These are phyloP conservation scores for Theobroma cacao DNA, from an alignment of 345 rosid genomes.

Conservation along the genomic window DNA sequence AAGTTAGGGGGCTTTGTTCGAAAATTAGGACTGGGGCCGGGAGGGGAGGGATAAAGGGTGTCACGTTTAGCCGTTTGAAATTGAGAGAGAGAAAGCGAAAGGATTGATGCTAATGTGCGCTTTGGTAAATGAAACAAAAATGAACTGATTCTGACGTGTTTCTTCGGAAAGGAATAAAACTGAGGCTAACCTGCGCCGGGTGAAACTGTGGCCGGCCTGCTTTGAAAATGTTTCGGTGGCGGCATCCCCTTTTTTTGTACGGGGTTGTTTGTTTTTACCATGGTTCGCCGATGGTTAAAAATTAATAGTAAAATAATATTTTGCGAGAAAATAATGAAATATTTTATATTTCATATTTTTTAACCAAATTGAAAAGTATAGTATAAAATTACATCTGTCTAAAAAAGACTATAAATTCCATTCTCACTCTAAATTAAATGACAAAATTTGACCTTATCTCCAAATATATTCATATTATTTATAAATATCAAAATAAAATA, in stretches of 20 bases:
- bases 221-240: conserved; percentile 14
- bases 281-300: background rate
- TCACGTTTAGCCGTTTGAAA: conserved; percentile 19
- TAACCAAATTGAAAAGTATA: too few species aligned
- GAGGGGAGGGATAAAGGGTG: background rate
- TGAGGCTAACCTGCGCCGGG: conserved; percentile 21
- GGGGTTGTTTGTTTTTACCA: background rate
- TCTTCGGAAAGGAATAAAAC: background rate
- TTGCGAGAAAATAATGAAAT: too few species aligned
- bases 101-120: conserved; percentile 31
- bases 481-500: too few species aligned
- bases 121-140: background rate
- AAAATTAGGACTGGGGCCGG: conserved; percentile 19
- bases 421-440: too few species aligned
- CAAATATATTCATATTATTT: too few species aligned
- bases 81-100: conserved; percentile 18
- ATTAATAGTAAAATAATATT: too few species aligned
- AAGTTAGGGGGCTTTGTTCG: background rate
- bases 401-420: too few species aligned
- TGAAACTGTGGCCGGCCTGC: conserved; percentile 16
- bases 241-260: background rate
- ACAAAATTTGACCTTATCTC: too few species aligned
- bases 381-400: too few species aligned
- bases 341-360: too few species aligned
- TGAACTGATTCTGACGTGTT: background rate